Evolutionary conservation across 176 grass and related monocot species (phyloP).

Genomic region (Bolboschoenus planiculmis): DNA sequence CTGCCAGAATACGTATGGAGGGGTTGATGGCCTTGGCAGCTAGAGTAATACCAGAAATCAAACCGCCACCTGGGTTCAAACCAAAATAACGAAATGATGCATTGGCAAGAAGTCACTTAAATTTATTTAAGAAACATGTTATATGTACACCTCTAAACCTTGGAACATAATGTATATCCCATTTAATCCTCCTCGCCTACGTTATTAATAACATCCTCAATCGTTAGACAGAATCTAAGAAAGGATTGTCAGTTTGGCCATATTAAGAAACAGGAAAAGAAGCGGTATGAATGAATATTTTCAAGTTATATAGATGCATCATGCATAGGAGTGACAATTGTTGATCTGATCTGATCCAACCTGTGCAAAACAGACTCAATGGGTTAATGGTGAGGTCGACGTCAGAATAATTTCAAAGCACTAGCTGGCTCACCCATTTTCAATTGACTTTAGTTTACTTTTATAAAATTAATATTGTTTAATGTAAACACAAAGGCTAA

Average conservation of each 20-base stretch:
- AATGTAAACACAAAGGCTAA: not conserved
- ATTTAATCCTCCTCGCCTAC: not conserved
- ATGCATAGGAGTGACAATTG: not conserved
- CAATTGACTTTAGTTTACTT: not conserved
- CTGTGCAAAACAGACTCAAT: not conserved
- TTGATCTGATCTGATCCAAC: not conserved
- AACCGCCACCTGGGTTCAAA: conserved; percentile 56
- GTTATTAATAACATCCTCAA: not conserved
- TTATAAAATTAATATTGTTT: too few species aligned
- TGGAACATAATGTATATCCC: not conserved
- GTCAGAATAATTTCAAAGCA: not conserved
- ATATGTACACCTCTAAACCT: not conserved
- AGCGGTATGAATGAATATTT: not conserved
- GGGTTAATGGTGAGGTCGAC: not conserved
- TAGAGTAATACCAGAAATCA: conserved; percentile 79
- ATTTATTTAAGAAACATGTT: not conserved
- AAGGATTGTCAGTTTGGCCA: not conserved
- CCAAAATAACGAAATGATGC: not conserved
- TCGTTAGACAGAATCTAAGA: not conserved
- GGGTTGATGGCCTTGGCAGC: conserved; percentile 92
- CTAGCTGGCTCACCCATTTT: not conserved
- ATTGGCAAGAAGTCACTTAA: not conserved
- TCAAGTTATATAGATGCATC: not conserved
- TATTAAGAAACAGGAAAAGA: not conserved
- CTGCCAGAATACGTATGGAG: conserved; percentile 69